A percentile compares a stretch with the other conserved stretches of the same genome.
phyloP scores from a whole-genome alignment of 257 asterid species.

The Solanum verrucosum region DNA sequence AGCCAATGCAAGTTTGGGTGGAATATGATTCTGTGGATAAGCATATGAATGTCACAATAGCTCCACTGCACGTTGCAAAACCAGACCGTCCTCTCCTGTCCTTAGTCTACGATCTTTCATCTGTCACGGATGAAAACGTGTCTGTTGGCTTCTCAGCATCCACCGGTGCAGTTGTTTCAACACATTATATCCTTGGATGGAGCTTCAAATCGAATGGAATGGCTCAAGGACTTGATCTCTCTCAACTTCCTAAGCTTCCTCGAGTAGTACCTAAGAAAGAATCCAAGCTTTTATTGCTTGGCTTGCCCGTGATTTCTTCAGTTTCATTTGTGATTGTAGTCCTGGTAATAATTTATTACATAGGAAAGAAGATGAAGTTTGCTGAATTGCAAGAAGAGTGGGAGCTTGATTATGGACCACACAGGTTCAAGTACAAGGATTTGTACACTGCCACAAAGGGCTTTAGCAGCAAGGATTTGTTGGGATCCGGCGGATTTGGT shows the following conservation, averaged over 20 bases:
- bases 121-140: neutral
- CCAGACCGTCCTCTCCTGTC: neutral
- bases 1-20: slow-evolving; percentile 43
- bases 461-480: neutral
- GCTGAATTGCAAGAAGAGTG: slow-evolving; percentile 15
- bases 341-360: slow-evolving; percentile 5
- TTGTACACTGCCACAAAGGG: slow-evolving; percentile 37
- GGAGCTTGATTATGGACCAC: slow-evolving; percentile 1
- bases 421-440: slow-evolving; percentile 35
- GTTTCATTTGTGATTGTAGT: neutral
- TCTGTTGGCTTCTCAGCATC: slow-evolving; percentile 4
- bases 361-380: slow-evolving; percentile 25
- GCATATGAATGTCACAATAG: slow-evolving; percentile 1
- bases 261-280: neutral
- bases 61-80: neutral
- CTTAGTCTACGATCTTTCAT: neutral
- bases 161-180: neutral
- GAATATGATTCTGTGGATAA: slow-evolving; percentile 23
- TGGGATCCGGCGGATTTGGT: neutral
- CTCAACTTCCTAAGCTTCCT: slow-evolving; percentile 8
- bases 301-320: neutral
- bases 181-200: slow-evolving; percentile 1
- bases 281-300: neutral
- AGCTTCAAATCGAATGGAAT: neutral
- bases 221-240: neutral